Evolutionary conservation across 2,329 filamentous ascomycete species (phyloP).

Genomic region (Cercospora sesami): DNA sequence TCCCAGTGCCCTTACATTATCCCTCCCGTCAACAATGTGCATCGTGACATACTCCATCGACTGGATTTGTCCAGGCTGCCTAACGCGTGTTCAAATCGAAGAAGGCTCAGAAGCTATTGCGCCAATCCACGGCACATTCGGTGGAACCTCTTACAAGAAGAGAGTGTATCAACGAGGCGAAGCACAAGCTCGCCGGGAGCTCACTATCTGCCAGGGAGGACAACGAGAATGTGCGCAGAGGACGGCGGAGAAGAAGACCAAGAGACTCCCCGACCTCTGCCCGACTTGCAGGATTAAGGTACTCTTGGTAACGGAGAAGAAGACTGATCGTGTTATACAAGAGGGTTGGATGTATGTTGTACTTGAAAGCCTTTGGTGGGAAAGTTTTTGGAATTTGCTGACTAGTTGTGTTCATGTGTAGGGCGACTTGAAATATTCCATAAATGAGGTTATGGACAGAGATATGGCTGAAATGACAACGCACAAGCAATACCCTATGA

Average conservation of each 20-base stretch:
- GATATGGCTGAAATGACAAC: not conserved
- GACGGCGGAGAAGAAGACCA: not conserved
- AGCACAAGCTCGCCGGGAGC: not conserved
- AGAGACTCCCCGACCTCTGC: not conserved
- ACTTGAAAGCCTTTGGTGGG: not conserved
- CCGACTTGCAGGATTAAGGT: not conserved
- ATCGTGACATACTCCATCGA: not conserved
- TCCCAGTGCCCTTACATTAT: not conserved
- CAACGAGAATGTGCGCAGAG: not conserved
- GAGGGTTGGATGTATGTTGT: not conserved
- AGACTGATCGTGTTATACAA: not conserved
- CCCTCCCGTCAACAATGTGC: not conserved
- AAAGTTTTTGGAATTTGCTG: too few relatives aligned
- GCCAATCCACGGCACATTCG: not conserved
- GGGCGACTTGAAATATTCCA: not conserved
- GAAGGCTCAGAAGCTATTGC: not conserved
- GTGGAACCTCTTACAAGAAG: not conserved
- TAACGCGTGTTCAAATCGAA: not conserved
- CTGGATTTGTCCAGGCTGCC: not conserved
- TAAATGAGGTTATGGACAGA: not conserved
- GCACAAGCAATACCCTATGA: too few relatives aligned
- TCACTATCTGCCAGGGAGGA: not conserved
- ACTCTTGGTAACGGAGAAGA: not conserved
- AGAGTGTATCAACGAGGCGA: not conserved
- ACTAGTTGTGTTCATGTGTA: not conserved